These are phyloP conservation scores for Parsonsia alboflavescens DNA, from an alignment of 257 asterid genomes.

Conservation along the genomic window DNA sequence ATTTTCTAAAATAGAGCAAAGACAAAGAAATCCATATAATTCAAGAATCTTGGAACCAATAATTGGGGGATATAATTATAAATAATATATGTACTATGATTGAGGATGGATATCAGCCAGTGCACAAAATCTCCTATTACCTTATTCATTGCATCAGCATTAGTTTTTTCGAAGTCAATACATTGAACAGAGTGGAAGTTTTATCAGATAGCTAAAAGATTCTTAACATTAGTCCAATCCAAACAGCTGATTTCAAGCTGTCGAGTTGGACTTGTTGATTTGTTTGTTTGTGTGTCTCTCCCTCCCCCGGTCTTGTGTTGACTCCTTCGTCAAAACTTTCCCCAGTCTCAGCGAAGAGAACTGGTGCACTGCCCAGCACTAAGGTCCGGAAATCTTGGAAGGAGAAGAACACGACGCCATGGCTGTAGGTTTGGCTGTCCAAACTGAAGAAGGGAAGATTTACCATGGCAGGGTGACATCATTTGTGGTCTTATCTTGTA, in stretches of 20 bases:
- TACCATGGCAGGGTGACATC: constrained; percentile 60
- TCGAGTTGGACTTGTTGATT: constrained; percentile 25
- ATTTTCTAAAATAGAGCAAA: too few species aligned
- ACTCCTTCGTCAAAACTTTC: background rate
- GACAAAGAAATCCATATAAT: background rate
- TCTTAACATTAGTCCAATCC: background rate
- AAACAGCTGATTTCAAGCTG: constrained; percentile 14
- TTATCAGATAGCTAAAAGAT: background rate
- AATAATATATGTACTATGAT: too few species aligned
- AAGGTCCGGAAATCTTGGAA: background rate
- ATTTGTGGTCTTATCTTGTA: constrained; percentile 58
- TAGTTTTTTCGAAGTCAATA: background rate
- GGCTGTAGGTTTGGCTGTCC: constrained; percentile 44
- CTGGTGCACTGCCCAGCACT: background rate
- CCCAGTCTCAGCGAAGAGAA: background rate
- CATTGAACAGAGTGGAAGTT: background rate
- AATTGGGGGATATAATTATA: background rate
- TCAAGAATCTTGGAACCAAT: background rate
- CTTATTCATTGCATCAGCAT: background rate
- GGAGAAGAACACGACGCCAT: constrained; percentile 27
- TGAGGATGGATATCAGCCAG: background rate
- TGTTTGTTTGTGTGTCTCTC: background rate
- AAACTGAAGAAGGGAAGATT: constrained; percentile 22
- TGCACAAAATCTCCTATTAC: background rate
- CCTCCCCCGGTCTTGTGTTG: background rate